These are phyloP conservation scores for Auriculariales sp. DNA, from an alignment of 768 basidiomycete genomes.

Conservation along the genomic window DNA sequence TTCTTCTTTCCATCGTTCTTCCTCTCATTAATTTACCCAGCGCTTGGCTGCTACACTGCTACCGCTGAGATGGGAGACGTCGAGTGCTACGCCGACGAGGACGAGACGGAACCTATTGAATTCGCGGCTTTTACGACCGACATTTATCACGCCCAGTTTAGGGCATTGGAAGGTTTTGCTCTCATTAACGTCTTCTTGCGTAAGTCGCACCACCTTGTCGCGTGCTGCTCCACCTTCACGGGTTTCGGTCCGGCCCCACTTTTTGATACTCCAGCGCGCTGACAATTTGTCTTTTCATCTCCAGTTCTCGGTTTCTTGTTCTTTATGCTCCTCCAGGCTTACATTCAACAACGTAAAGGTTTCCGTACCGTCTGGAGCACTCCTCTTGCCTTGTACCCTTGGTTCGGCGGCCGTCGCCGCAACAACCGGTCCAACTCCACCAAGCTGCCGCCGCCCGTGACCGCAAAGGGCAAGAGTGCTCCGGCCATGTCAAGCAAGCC, in stretches of 20 bases:
- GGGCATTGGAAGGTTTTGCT: conserved; percentile 67
- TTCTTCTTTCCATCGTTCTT: not conserved
- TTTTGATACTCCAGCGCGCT: no score
- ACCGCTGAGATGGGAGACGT: conserved; percentile 68
- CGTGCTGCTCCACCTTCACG: no score
- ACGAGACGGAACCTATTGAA: conserved; percentile 37
- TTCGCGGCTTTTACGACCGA: conserved; percentile 54
- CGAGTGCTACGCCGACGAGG: conserved; percentile 52
- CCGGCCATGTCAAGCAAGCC: not conserved
- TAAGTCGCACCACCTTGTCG: conserved; percentile 21
- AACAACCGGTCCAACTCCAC: conserved; percentile 13
- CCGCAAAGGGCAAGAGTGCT: not conserved
- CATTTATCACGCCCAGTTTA: conserved; percentile 81
- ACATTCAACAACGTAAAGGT: conserved; percentile 29
- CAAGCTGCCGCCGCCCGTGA: conserved; percentile 4
- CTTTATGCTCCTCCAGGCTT: conserved; percentile 28
- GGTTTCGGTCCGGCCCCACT: no score
- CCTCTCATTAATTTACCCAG: conserved; percentile 20
- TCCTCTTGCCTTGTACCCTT: conserved; percentile 56
- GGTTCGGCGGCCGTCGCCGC: conserved; percentile 32
- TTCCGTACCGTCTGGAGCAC: conserved; percentile 46
- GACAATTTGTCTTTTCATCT: no score
- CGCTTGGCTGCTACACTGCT: conserved; percentile 56
- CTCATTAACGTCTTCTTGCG: conserved; percentile 62
- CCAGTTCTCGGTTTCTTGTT: conserved; percentile 35